Conservation (phyloP, 306 rosid species). For the Corylus americana region DNA sequence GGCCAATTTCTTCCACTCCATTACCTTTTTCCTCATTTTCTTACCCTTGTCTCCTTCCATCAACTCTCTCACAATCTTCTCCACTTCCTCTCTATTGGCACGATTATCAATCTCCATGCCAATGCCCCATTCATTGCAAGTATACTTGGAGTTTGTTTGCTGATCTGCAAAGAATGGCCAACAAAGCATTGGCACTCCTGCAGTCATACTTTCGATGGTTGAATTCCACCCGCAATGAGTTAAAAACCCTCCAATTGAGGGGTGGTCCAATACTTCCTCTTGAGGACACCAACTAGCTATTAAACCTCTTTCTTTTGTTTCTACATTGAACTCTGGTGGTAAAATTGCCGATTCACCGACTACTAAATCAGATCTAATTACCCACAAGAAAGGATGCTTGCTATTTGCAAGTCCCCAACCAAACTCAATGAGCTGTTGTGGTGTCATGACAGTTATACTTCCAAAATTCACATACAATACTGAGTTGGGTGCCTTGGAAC, state of each 20-base stretch:
- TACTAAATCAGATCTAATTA: slow-evolving; percentile 14
- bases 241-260: slow-evolving; percentile 13
- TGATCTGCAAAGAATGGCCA: background rate
- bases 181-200: slow-evolving; percentile 14
- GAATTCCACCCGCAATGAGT: slow-evolving; percentile 25
- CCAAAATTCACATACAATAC: slow-evolving; percentile 24
- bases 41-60: background rate
- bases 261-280: slow-evolving; percentile 18
- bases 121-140: slow-evolving; percentile 1
- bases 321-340: background rate
- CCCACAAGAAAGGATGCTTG: slow-evolving; percentile 19
- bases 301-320: slow-evolving; percentile 15
- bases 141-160: background rate
- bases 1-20: slow-evolving; percentile 1
- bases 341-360: background rate
- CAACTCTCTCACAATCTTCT: background rate
- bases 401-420: slow-evolving; percentile 26
- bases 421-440: slow-evolving; percentile 7
- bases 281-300: slow-evolving; percentile 28
- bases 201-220: slow-evolving; percentile 6
- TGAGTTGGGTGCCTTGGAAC: slow-evolving; percentile 1
- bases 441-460: background rate
- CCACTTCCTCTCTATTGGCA: background rate
- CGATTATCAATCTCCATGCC: background rate
- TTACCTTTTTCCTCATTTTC: background rate